phyloP scores from a whole-genome alignment of 805 yeast species.

The Saccharomycopsis sp. region DNA sequence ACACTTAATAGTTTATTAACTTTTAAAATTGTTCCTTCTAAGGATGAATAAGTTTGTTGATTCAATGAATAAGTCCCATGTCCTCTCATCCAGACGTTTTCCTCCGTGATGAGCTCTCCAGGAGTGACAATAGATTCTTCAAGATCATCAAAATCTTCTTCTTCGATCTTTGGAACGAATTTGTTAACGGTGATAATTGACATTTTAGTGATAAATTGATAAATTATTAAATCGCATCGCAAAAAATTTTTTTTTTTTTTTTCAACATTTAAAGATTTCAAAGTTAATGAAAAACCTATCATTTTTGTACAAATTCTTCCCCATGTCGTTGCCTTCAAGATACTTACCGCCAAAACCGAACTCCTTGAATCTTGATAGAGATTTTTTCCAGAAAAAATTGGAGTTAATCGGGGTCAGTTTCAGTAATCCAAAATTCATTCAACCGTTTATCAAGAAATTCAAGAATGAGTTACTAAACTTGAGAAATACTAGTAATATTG shows the following conservation, averaged over 20 bases:
- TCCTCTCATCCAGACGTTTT: slow-evolving; percentile 96
- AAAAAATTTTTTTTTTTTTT: too few species aligned
- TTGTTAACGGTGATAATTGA: too few species aligned
- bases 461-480: slow-evolving; percentile 53
- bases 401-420: slow-evolving; percentile 59
- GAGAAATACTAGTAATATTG: slow-evolving; percentile 64
- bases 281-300: too few species aligned
- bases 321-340: slow-evolving; percentile 18
- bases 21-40: slow-evolving; percentile 80
- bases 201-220: too few species aligned
- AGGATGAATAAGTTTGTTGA: slow-evolving; percentile 75
- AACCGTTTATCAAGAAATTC: slow-evolving; percentile 45
- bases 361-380: too few species aligned
- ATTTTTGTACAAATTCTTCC: too few species aligned
- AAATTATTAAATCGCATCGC: too few species aligned
- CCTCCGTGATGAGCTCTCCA: slow-evolving; percentile 93
- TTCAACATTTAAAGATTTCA: too few species aligned
- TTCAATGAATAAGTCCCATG: slow-evolving; percentile 86
- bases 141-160: slow-evolving; percentile 22
- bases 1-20: slow-evolving; percentile 85
- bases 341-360: slow-evolving; percentile 58
- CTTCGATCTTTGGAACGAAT: too few species aligned
- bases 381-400: slow-evolving; percentile 47
- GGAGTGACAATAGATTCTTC: slow-evolving; percentile 74
- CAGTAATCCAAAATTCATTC: slow-evolving; percentile 52